Conservation (phyloP, 129 eudicot species). For the Scalesia atractyloides region DNA sequence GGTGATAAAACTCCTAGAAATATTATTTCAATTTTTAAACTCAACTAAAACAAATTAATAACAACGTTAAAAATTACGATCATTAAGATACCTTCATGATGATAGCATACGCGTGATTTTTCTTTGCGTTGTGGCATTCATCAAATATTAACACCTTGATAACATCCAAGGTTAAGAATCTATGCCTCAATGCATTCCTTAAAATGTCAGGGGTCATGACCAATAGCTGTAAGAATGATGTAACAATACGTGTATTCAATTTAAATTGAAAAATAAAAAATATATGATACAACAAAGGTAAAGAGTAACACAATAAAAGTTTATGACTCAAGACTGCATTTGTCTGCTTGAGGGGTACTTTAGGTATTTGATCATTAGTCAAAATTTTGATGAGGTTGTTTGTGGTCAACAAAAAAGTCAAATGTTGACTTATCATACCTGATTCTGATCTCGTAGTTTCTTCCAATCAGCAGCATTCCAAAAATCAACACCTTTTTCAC, state of each 20-base stretch:
- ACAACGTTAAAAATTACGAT: background rate
- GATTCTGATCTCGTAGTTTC: slow-evolving; percentile 49
- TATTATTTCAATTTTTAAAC: slow-evolving; percentile 7
- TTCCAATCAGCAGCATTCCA: slow-evolving; percentile 86
- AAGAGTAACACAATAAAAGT: too few species aligned
- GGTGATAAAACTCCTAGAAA: slow-evolving; percentile 78
- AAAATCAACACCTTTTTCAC: slow-evolving; percentile 80
- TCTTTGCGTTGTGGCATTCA: slow-evolving; percentile 93
- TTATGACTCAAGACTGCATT: background rate
- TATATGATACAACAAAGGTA: background rate
- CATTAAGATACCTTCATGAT: slow-evolving; percentile 69
- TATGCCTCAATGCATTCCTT: slow-evolving; percentile 73
- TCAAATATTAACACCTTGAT: slow-evolving; percentile 84
- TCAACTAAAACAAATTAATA: slow-evolving; percentile 11
- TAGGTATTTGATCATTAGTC: slow-evolving; percentile 11
- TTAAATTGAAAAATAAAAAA: background rate
- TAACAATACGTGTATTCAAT: background rate
- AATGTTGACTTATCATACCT: slow-evolving; percentile 45
- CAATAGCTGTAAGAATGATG: slow-evolving; percentile 54
- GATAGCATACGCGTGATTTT: slow-evolving; percentile 71
- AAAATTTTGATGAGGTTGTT: background rate
- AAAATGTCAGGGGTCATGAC: slow-evolving; percentile 85
- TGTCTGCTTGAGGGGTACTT: background rate
- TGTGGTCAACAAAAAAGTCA: slow-evolving; percentile 1
- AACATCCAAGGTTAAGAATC: slow-evolving; percentile 47